Base-by-base conservation (phyloP, 2,329 filamentous ascomycete genomes). In the Aaosphaeria pasadenensis region DNA sequence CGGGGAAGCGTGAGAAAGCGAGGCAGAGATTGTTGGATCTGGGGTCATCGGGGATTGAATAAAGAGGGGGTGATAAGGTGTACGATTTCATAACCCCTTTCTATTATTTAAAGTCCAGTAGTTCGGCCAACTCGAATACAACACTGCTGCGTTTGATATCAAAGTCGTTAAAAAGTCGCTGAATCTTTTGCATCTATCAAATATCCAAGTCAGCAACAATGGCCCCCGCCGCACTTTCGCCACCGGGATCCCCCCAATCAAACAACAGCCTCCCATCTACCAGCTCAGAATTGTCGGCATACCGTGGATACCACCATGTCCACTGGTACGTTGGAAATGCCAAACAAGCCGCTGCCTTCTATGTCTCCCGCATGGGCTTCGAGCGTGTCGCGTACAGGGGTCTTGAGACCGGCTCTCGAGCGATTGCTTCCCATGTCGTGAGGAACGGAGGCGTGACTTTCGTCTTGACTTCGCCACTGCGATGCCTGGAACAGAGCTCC, bases 241-340 rank as follows among this genome's bases (percentile, higher is more conserved):
- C 71, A 47, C 76, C 77, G 52, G 69, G 74, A 57, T 70, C 67
- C n/a, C 64, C 67, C 9, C 75, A 77, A 53, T 69, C 74, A 57
- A 24, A 24, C 17, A 24, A 24, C 17, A 67, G 66, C n/a, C 61
- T 67, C n/a, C 54, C 50, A 9, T 54, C 54, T 6, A 50, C 57
- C 28, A 51, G 55, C 39, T 57, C 57, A 32, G 63, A 67, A 64
- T 43, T 77, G 59, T 59, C 74, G 60, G 52, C 71, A 66, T 91
- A 95, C 75, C 82, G 83, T 52, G 91, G 89, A 65, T 96, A 96
- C 70, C 89, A 96, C 73, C 89, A 96, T 72, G 83, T 96, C 48
- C 91, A 90, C 58, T 96, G 91, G 91, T 96, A 90, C 77, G 92
- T 96, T 30, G 91, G 91, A 67, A 97, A 97, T 68, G 91, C 92